Percentiles rank a stretch among this genome's conserved stretches.
Evolutionary conservation across 2,329 filamentous ascomycete species (phyloP).

Genomic region (Emmonsia crescens): DNA sequence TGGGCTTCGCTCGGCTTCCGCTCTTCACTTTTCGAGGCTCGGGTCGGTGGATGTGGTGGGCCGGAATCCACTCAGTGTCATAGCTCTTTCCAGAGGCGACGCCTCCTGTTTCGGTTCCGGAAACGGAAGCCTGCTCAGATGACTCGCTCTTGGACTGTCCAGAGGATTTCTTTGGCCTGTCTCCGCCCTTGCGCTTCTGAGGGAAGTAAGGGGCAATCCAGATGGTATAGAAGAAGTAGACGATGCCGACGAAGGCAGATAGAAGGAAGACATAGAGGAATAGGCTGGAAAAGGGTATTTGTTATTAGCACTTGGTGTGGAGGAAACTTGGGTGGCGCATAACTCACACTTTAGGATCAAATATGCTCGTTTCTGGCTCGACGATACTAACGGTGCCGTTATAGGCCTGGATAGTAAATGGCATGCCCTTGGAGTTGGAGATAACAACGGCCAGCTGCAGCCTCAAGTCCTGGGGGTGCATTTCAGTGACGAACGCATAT

Average conservation of each 20-base stretch:
- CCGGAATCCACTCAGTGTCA: slow-evolving; percentile 90
- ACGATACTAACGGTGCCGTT: slow-evolving; percentile 78
- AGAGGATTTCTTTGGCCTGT: slow-evolving; percentile 52
- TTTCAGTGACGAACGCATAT: slow-evolving; percentile 78
- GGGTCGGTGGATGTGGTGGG: slow-evolving; percentile 78
- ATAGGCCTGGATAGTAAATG: slow-evolving; percentile 70
- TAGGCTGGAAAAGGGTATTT: slow-evolving; percentile 48
- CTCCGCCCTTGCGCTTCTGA: slow-evolving; percentile 55
- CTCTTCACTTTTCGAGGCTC: slow-evolving; percentile 53
- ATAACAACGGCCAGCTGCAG: slow-evolving; percentile 69
- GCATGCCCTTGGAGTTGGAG: slow-evolving; percentile 51
- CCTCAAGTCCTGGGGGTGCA: slow-evolving; percentile 81
- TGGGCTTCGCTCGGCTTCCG: slow-evolving; percentile 8
- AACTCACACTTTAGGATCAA: slow-evolving; percentile 88
- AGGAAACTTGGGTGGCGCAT: not conserved
- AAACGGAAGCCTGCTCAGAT: slow-evolving; percentile 48
- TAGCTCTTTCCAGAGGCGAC: slow-evolving; percentile 55
- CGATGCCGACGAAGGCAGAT: slow-evolving; percentile 63
- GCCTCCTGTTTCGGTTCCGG: slow-evolving; percentile 60
- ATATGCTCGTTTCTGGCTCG: slow-evolving; percentile 79
- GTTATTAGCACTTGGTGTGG: not conserved
- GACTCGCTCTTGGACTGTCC: slow-evolving; percentile 59
- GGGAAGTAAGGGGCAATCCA: slow-evolving; percentile 96
- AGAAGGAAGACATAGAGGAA: slow-evolving; percentile 94
- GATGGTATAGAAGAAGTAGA: slow-evolving; percentile 96